Evolutionary conservation across 192 early-diverging fungal genomes (phyloP).

Genomic region (Globomyces pollinis-pini): DNA sequence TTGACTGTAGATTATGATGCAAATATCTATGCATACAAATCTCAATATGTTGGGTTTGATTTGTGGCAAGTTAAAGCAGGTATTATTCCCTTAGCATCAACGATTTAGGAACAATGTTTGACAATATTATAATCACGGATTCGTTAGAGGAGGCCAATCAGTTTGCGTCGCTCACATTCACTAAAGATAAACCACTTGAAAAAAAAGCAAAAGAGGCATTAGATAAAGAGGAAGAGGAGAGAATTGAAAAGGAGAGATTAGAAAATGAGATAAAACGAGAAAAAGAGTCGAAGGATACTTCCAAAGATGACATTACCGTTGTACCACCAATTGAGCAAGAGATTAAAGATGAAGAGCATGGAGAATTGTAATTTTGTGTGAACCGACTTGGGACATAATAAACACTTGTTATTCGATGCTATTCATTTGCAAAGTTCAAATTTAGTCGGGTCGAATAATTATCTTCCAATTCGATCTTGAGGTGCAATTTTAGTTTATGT

Average conservation of each 20-base stretch:
- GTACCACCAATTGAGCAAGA: neutral
- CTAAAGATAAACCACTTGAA: slow-evolving; percentile 15
- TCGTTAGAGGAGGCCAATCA: slow-evolving; percentile 36
- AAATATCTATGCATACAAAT: slow-evolving; percentile 1
- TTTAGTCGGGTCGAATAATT: no score
- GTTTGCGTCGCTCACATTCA: slow-evolving; percentile 28
- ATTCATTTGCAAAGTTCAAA: no score
- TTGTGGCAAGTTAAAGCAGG: slow-evolving; percentile 47
- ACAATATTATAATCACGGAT: slow-evolving; percentile 48
- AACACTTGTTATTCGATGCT: no score
- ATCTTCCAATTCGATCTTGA: no score
- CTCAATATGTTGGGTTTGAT: slow-evolving; percentile 34
- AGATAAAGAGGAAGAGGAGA: slow-evolving; percentile 20
- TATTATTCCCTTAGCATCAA: no score
- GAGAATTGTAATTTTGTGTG: neutral
- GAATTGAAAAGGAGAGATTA: slow-evolving; percentile 26
- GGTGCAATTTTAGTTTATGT: no score
- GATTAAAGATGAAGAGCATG: neutral
- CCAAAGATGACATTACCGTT: neutral
- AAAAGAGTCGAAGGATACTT: slow-evolving; percentile 3
- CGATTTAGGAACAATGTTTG: slow-evolving; percentile 45
- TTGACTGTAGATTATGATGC: neutral
- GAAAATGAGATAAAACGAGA: slow-evolving; percentile 34
- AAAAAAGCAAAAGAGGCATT: slow-evolving; percentile 23
- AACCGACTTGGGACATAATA: no score